Percentiles rank a stretch among this genome's conserved stretches.
phyloP scores from a whole-genome alignment of 2,329 filamentous ascomycete genomes.

The Fusarium austroafricanum region DNA sequence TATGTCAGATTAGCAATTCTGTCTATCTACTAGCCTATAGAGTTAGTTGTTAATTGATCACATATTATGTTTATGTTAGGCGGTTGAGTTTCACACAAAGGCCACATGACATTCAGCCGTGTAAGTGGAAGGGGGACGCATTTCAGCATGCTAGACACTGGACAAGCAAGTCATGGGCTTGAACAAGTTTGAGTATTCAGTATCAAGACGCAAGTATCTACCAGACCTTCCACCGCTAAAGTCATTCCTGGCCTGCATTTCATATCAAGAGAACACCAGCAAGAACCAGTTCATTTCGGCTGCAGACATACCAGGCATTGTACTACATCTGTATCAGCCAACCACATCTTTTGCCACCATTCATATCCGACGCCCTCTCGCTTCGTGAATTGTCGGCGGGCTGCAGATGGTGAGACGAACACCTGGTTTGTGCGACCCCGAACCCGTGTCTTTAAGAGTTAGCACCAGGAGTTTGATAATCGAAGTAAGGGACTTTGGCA shows the following conservation, averaged over 20 bases:
- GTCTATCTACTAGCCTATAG: not conserved
- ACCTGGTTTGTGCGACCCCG: slow-evolving; percentile 25
- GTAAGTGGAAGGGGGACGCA: not conserved
- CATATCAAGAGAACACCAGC: not conserved
- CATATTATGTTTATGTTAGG: not conserved
- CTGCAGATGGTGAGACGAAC: slow-evolving; percentile 36
- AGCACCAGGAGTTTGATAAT: not conserved
- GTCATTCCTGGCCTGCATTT: not conserved
- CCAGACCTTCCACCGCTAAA: not conserved
- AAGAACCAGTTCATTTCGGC: slow-evolving; percentile 26
- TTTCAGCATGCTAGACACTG: not conserved
- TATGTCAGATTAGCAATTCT: not conserved
- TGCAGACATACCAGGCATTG: slow-evolving; percentile 16
- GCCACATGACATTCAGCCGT: slow-evolving; percentile 5
- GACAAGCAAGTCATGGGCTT: too few species aligned
- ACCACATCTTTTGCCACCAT: slow-evolving; percentile 14
- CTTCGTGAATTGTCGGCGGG: slow-evolving; percentile 36
- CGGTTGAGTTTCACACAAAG: not conserved
- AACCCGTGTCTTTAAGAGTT: not conserved
- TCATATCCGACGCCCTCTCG: slow-evolving; percentile 31
- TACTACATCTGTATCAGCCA: slow-evolving; percentile 19
- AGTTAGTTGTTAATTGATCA: not conserved
- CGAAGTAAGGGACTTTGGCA: not conserved
- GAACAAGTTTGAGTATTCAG: too few species aligned
- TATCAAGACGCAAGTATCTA: not conserved